Base-by-base conservation (phyloP, 306 rosid species). In the Ochetophila trinervis region DNA sequence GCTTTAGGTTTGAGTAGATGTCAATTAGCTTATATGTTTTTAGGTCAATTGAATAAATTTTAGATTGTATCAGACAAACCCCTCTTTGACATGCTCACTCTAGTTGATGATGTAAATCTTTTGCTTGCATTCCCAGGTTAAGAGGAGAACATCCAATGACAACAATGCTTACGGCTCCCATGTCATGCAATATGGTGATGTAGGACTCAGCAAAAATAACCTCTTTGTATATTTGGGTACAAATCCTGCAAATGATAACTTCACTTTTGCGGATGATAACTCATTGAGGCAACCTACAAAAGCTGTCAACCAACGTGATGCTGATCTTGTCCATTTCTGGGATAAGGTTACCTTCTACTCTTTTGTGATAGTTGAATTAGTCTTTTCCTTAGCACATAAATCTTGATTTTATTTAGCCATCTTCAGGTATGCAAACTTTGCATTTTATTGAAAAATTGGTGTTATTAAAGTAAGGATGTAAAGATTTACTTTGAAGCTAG, bases 271-370 rank as follows among this genome's bases (percentile, higher is more conserved):
- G 68, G 91, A 78, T n/a, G 79, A 83, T 42, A 94, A 88, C 79
- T 81, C 81, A 63, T 73, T 94, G 74, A 74, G 82, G 80, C 78
- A 78, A 55, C 73, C 86, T 68, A 57, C 85, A 48, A 81, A 79
- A 78, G 79, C 88, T 58, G 80, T 79, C 70, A 94, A 83, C 81
- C 97, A 94, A 78, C 85, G 97, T 6, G 99, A 90, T 72, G 99
- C 99, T 30, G 99, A 94, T 84, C 91, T 94, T 40, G 63, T 94
- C 72, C 99, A 94, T 78, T 94, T 90, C 76, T 94, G 99, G 99
- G 79, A 86, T 52, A 94, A 90, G 96, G 99, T 93, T 65, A 4
- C 53, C 18, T 32, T 19, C 14, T 17, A 35, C 12, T 11, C 4
- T 20, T 53, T 20, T 53, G 21, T 60, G 18, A 15, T 4, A 10